These are phyloP conservation scores for Nakataea oryzae DNA, from an alignment of 2,329 filamentous ascomycete genomes.

Conservation along the genomic window DNA sequence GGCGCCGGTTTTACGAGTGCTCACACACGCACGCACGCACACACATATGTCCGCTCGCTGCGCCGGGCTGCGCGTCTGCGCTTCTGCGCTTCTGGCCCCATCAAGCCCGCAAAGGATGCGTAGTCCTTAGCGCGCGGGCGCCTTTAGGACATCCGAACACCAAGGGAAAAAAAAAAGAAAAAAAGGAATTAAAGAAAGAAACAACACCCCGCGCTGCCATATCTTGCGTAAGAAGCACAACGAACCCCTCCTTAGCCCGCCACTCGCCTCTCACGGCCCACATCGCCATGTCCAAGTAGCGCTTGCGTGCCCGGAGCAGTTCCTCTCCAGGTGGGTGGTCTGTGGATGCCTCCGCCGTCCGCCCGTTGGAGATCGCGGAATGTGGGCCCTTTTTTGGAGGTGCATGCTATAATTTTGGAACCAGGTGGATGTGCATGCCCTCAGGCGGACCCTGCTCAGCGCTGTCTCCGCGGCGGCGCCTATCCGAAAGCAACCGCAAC, in stretches of 20 bases:
- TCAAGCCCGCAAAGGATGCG: background rate
- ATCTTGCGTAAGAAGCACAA: too few relatives aligned
- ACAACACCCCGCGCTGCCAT: too few relatives aligned
- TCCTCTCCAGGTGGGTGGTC: too few relatives aligned
- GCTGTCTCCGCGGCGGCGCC: background rate
- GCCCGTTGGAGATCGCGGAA: background rate
- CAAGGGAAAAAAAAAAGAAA: background rate
- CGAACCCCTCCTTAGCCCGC: too few relatives aligned
- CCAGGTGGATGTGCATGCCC: background rate
- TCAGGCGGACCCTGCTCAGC: background rate
- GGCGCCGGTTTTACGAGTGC: background rate
- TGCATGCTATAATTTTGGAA: background rate
- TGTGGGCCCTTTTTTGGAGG: background rate
- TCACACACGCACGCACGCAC: too few relatives aligned
- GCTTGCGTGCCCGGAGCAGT: too few relatives aligned
- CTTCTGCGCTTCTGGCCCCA: too few relatives aligned
- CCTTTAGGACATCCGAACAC: background rate
- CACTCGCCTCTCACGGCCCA: too few relatives aligned
- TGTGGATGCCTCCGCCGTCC: too few relatives aligned
- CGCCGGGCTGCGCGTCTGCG: background rate
- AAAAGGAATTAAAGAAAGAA: too few relatives aligned
- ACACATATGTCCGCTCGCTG: too few relatives aligned
- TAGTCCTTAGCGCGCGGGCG: background rate
- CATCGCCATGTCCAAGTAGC: too few relatives aligned
- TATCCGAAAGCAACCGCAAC: background rate